Base-by-base conservation (phyloP, 805 yeast species). In the Candida yuanshanica region DNA sequence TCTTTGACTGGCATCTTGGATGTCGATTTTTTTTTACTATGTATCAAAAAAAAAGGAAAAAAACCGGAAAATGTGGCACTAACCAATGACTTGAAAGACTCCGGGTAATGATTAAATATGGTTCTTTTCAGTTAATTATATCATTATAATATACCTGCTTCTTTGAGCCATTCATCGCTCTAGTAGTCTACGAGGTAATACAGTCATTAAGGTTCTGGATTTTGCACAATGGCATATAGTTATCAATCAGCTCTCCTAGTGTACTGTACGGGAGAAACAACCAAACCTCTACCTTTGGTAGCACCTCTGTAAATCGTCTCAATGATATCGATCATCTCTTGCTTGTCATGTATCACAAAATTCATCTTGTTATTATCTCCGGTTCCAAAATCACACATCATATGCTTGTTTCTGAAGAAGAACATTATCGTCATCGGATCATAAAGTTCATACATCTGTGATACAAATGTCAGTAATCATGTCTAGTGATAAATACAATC, bases 301-400 rank as follows among this genome's bases (percentile, higher is more conserved):
- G 98, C 98, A 0, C 96, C 97, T 47, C 96, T 64, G 61, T 83
- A 93, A 1, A 91, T 78, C 0, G 90, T 82, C 56, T 93, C 99
- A 10, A 93, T 65, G 23, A 93, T 83, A 60, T 91, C 98, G 17
- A 93, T 84, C 70, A 93, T 63, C 51, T 89, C 97, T 59, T 91
- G 96, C 46, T 83, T 81, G 58, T 86, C 86, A 33, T 77, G 80
- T 18, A 83, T 59, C 11, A 78, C 71, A 62, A 91, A 91, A 56
- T 88, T 89, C 67, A 93, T 68, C 69, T 93, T 91, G 69, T 93
- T 93, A 63, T 93, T 93, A 59, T 93, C 89, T 24, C 99, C 99
- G 0, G 98, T 93, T 2, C 99, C 99, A 62, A 90, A 89, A 68
- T 93, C 99, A 63, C 96, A 87, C 95, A 93, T 80, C 95, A 91